Conservation (phyloP, 352 stramenopile species). For the Pythium pyrilobum region DNA sequence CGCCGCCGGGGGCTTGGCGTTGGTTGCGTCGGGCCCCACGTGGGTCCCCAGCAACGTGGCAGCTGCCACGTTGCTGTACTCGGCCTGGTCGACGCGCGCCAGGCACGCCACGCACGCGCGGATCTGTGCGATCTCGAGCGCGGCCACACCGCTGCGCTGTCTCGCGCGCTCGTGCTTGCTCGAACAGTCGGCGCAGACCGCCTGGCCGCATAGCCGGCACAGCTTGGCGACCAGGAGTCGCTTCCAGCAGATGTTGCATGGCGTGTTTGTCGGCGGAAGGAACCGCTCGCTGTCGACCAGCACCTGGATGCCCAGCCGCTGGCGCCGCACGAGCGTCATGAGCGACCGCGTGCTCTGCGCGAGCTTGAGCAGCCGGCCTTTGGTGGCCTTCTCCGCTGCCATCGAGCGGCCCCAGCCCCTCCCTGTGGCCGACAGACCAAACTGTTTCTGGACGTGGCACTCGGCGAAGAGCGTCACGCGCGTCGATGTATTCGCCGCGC, state of each 20-base stretch:
- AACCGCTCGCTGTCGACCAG: conserved; percentile 33
- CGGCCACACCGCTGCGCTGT: not conserved
- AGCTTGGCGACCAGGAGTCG: conserved; percentile 30
- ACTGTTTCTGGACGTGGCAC: not conserved
- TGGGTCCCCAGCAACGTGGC: too few species aligned
- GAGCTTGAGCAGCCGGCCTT: conserved; percentile 1
- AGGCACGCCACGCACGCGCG: not conserved
- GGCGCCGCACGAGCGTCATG: conserved; percentile 39
- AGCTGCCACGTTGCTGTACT: not conserved
- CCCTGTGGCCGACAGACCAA: not conserved
- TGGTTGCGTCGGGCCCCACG: too few species aligned
- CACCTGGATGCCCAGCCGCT: conserved; percentile 45
- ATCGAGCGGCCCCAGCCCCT: not conserved
- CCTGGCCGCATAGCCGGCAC: conserved; percentile 20
- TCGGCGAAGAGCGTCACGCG: conserved; percentile 16
- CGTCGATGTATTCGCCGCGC: too few species aligned
- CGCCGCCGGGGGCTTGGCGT: too few species aligned
- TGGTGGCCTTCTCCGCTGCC: not conserved
- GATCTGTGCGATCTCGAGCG: not conserved
- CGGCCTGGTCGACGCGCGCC: not conserved
- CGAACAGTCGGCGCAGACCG: conserved; percentile 1
- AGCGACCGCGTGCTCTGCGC: conserved; percentile 14
- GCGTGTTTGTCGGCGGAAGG: conserved; percentile 31
- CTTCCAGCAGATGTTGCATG: conserved; percentile 53
- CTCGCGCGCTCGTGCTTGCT: not conserved